Base-by-base conservation (phyloP, 768 basidiomycete species). In the Kwoniella heveanensis region DNA sequence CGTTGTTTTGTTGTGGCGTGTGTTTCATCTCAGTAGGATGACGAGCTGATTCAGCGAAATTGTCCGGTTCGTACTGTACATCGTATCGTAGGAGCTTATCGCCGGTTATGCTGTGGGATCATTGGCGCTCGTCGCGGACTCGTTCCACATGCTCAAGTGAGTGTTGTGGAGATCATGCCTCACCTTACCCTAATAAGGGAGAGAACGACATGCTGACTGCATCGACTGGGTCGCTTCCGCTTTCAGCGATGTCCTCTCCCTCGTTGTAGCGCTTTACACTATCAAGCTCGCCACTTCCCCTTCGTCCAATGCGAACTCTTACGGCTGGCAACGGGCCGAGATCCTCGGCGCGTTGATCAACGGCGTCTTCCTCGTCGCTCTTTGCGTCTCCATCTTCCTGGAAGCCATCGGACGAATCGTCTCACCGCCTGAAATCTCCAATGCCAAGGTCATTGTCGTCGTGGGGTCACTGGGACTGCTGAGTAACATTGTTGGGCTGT, bases 261-360 rank as follows among this genome's bases (percentile, higher is more conserved):
- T 99, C 64, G 77, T 94, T 61, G 93, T 98, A 56, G 96, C 95
- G 1, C 86, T 98, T 9, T 97, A 97, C 80, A 94, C 95, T 17
- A 91, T 94, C 82, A 90, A 88, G 63, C 74, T 80, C 49, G 79
- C 77, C 21, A 79, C 77, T 21, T 74, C 73, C 13, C 73, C 74
- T 29, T 80, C 79, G 85, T 87, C 54, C 2, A 57, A 69, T n/a
- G 70, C 68, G n/a, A 96, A 96, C 80, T 92, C 95, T 27, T 98
- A 98, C 78, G 95, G 94, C n/a, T 98, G 94, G 95, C 94, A 98
- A 80, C 85, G 96, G 66, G 96, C 96, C 19, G 94, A 96, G 77
- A 94, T 96, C 65, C 85, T 97, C 7, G 94, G 93, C 22, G 96
- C 96, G 0, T 84, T 98, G 49, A 82, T 98, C 69, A 99, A 99